Evolutionary conservation across 768 basidiomycete species (phyloP), one percentile per base, ranked within the genome.

Genomic region (Phanerodontia chrysosporium): DNA sequence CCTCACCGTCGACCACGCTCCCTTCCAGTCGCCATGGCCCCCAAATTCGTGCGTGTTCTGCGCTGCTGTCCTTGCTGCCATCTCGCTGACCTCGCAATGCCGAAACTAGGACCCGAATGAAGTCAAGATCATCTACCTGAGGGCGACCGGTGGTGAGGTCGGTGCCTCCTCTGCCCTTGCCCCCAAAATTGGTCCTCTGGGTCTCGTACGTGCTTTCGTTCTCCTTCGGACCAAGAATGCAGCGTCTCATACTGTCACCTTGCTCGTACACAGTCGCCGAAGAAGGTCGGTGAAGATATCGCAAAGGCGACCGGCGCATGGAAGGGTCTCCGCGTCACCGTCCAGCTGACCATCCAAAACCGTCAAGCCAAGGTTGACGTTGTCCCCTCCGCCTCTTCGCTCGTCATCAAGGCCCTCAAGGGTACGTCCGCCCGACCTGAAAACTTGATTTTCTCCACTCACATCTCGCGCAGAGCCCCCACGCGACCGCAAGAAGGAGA

Each of bases 281-380:
- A 99, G 83, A 98, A 98, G 82, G 97, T 99, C 77, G 97, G 97
- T 78, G 97, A 99, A 92, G 97, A 99, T 79, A 99, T 99, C 73
- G 97, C 97, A 69, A 99, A 99, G 76, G 96, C 96, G 59, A 99
- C 97, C 61, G 84, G 87, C 49, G 88, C 87, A 73, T 99, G 97
- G 97, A 99, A 99, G 78, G 97, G 97, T 80, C 92, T 98, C 73
- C 93, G 95, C 62, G 96, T 99, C 60, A 98, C 97, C 65, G 95
- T 98, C 65, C 94, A 98, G 76, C 86, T 98, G 61, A 98, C 96
- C 60, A 98, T 98, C 76, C 97, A 98, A 84, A 99, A 99, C 79
- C 94, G 97, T 76, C 97, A 99, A 86, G 97, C 97, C 57, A 80
- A 89, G 65, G 95, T 98, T 70, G 83, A 94, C 58, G 95, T 98